Evolutionary conservation across 2,329 filamentous ascomycete genomes (phyloP).

Genomic region (Metarhizium rileyi): DNA sequence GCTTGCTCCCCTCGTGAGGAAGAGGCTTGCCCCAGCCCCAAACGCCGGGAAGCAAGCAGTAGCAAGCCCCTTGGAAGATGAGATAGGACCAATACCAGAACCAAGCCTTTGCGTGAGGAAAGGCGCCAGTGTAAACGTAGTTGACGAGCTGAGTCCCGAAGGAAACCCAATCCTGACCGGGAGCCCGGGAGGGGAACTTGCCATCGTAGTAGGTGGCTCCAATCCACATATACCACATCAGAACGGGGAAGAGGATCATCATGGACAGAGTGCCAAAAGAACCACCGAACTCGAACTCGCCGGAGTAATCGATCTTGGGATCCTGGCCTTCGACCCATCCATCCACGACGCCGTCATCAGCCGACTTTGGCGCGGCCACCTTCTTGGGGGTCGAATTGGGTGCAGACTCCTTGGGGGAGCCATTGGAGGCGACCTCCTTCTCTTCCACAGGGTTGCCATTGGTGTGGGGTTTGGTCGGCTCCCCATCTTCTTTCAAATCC

Average conservation of each 20-base stretch:
- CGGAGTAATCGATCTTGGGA: slow-evolving; percentile 53
- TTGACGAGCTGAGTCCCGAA: slow-evolving; percentile 63
- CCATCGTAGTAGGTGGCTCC: slow-evolving; percentile 89
- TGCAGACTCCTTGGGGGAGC: slow-evolving; percentile 11
- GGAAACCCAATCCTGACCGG: slow-evolving; percentile 57
- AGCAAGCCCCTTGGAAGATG: slow-evolving; percentile 72
- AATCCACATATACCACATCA: slow-evolving; percentile 99
- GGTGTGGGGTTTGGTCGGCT: slow-evolving; percentile 19
- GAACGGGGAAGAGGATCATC: slow-evolving; percentile 85
- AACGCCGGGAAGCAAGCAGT: slow-evolving; percentile 79
- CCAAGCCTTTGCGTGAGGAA: slow-evolving; percentile 76
- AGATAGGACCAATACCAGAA: slow-evolving; percentile 91
- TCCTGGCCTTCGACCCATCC: slow-evolving; percentile 52
- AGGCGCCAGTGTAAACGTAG: slow-evolving; percentile 75
- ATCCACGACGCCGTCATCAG: slow-evolving; percentile 27
- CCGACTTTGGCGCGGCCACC: slow-evolving; percentile 9
- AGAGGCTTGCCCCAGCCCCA: slow-evolving; percentile 83
- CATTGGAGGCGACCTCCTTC: slow-evolving; percentile 13
- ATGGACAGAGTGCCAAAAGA: slow-evolving; percentile 68
- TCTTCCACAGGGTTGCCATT: slow-evolving; percentile 23
- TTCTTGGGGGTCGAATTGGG: neutral
- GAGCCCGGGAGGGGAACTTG: slow-evolving; percentile 57
- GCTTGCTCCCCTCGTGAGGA: slow-evolving; percentile 69
- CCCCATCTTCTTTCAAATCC: slow-evolving; percentile 32
- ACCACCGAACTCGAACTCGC: slow-evolving; percentile 77